These are phyloP conservation scores for Diaporthe eres DNA, from an alignment of 2,329 filamentous ascomycete genomes.

Conservation along the genomic window DNA sequence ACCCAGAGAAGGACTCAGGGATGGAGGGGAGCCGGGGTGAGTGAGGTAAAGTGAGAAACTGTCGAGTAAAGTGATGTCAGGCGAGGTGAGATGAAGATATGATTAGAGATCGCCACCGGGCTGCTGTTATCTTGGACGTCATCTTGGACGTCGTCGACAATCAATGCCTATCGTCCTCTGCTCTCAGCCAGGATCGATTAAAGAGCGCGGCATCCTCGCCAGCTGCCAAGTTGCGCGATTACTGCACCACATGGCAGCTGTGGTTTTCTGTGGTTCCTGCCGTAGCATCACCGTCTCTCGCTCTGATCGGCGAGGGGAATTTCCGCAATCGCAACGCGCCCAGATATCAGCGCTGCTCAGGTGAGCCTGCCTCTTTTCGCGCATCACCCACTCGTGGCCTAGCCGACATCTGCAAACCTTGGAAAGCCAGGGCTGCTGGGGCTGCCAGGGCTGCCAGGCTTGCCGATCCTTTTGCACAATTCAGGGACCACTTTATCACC, in stretches of 20 bases:
- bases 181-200: conserved; percentile 3
- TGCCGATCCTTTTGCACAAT: conserved; percentile 25
- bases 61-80: neutral
- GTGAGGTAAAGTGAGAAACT: neutral
- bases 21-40: neutral
- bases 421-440: neutral
- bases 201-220: conserved; percentile 30
- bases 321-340: conserved; percentile 22
- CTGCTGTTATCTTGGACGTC: conserved; percentile 11
- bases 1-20: neutral
- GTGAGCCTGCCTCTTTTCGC: conserved; percentile 23
- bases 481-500: conserved; percentile 20
- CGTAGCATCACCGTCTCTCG: neutral
- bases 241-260: neutral
- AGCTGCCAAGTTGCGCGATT: conserved; percentile 27
- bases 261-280: neutral
- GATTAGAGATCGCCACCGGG: conserved; percentile 12
- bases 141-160: neutral
- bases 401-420: conserved; percentile 3
- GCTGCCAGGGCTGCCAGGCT: neutral
- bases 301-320: conserved; percentile 24
- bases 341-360: conserved; percentile 27
- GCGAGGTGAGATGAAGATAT: conserved; percentile 9
- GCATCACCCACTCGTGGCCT: conserved; percentile 12
- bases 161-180: conserved; percentile 18